These are phyloP conservation scores for Claviceps purpurea DNA, from an alignment of 2,329 filamentous ascomycete species.

Conservation along the genomic window DNA sequence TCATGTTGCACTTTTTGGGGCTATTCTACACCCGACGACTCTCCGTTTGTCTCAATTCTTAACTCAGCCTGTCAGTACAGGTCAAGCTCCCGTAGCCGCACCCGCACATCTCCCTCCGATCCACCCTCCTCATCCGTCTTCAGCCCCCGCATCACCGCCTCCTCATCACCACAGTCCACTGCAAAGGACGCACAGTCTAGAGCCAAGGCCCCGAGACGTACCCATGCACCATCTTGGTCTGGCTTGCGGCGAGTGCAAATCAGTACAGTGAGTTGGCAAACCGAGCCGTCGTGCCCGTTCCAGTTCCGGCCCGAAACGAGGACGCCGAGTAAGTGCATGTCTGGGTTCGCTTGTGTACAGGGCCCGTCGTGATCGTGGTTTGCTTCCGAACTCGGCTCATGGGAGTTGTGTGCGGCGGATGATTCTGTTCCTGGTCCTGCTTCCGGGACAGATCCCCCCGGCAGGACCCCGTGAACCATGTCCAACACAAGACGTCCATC, in stretches of 20 bases:
- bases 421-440: no score
- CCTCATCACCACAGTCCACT: slow-evolving; percentile 8
- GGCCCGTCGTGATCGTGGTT: neutral
- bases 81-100: slow-evolving; percentile 20
- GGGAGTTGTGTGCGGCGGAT: neutral
- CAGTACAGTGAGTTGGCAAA: slow-evolving; percentile 15
- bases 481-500: slow-evolving; percentile 9
- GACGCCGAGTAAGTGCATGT: slow-evolving; percentile 7
- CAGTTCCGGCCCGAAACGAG: slow-evolving; percentile 20
- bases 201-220: slow-evolving; percentile 19
- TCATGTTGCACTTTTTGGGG: no score
- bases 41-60: no score
- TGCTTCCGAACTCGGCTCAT: neutral
- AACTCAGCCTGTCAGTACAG: slow-evolving; percentile 12
- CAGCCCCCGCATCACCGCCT: slow-evolving; percentile 15
- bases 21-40: no score
- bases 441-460: neutral
- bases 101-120: slow-evolving; percentile 13
- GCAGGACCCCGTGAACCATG: slow-evolving; percentile 11
- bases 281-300: slow-evolving; percentile 9
- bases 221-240: slow-evolving; percentile 14
- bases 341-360: neutral
- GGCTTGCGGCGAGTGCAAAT: slow-evolving; percentile 17
- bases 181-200: slow-evolving; percentile 15
- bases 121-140: slow-evolving; percentile 11